Conservation (phyloP, 129 eudicot species). For the carrot (Daucus carota) region DNA sequence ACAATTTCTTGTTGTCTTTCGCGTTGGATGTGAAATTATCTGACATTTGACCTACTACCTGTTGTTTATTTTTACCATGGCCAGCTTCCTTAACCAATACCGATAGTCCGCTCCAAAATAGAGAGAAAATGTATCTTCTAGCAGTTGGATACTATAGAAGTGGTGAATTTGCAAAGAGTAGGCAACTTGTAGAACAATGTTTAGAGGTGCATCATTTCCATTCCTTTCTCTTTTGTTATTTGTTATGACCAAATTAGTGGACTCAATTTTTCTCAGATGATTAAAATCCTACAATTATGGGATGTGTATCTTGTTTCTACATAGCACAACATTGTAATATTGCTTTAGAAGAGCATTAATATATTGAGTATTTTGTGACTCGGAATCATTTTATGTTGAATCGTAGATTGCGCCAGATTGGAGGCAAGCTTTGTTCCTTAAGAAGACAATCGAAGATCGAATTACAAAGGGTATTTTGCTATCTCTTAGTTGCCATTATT, state of each 20-base stretch:
- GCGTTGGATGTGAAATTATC: background rate
- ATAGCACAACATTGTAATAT: background rate
- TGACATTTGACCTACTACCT: background rate
- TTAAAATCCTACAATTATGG: background rate
- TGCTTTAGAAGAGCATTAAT: background rate
- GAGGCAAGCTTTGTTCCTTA: constrained; percentile 70
- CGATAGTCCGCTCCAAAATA: constrained; percentile 44
- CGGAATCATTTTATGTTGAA: background rate
- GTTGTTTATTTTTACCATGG: background rate
- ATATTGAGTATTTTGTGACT: background rate
- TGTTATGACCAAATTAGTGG: background rate
- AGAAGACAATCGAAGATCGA: constrained; percentile 49
- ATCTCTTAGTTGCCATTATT: background rate
- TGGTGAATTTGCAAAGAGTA: constrained; percentile 53
- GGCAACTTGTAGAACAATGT: constrained; percentile 59
- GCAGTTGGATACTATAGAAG: constrained; percentile 68
- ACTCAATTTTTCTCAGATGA: background rate
- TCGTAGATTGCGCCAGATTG: constrained; percentile 63
- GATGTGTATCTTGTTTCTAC: background rate
- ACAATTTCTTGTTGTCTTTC: background rate
- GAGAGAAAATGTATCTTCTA: constrained; percentile 53
- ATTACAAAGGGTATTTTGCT: constrained; percentile 42
- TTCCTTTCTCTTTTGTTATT: background rate
- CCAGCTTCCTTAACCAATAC: constrained; percentile 43
- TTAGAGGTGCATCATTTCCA: constrained; percentile 38